Base-by-base conservation (phyloP, 2,329 filamentous ascomycete species). In the Trichoderma cornu-damae region DNA sequence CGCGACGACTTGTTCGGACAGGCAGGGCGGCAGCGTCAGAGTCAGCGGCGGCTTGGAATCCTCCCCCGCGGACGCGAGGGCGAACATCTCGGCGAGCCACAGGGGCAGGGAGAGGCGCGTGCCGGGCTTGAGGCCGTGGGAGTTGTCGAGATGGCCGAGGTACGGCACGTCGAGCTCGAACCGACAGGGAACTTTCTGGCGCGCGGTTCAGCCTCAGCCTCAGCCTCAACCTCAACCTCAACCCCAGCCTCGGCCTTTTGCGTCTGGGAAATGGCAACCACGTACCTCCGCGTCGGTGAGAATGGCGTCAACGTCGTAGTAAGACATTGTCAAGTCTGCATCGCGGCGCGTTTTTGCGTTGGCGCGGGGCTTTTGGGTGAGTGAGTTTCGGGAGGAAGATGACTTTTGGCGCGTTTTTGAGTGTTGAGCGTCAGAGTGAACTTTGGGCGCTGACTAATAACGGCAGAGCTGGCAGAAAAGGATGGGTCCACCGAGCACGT, bases 21-120 rank as follows among this genome's bases (percentile, higher is more conserved):
- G 82, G 3, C 89, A 86, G 0, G 82, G 72, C 1, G 94, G 93
- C 6, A 96, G 82, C 68, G 94, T 91, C 60, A 97, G 83, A 0
- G 88, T 88, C 3, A 94, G 82, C 22, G 91, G 83, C 6, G 87
- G 82, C 49, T 73, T 76, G 58, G 73, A 68, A 57, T 77, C 72
- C 26, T 74, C 72, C 48, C 70, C 73, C 8, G 73, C 72, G 26
- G 78, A 79, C 61, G 83, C 85, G 43, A 95, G 82, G 28, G 90
- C 89, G 52, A 99, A 88, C 82, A 96, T 93, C 72, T 96, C 90
- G 64, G 88, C 91, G 11, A 99, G 85, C 94, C 94, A 99, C 63
- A 97, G 80, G 2, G 94, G 94, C 1, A 97, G 84, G 61, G 88
- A 83, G 46, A 97, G 79, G 42, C 86, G 85, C 1, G 90, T 93